These are phyloP conservation scores for Penicillium rolfsii DNA, from an alignment of 2,329 filamentous ascomycete genomes.

Conservation along the genomic window DNA sequence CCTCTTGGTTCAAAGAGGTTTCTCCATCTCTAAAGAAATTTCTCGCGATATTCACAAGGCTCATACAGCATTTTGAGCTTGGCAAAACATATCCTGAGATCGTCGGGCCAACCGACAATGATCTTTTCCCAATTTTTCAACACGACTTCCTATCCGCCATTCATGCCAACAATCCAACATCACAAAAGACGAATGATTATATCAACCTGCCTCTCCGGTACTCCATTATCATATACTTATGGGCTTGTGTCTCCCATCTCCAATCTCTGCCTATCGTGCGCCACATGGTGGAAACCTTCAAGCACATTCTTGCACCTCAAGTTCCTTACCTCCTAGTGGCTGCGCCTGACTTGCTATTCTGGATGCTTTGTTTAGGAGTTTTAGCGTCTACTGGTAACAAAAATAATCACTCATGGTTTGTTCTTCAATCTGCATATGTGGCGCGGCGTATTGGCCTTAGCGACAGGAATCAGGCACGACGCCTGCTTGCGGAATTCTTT, in stretches of 20 bases:
- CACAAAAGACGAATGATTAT: background rate
- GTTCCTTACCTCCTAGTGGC: background rate
- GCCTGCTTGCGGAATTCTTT: background rate
- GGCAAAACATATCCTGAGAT: background rate
- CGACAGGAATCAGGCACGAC: background rate
- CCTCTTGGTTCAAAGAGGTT: background rate
- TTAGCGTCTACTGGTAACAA: background rate
- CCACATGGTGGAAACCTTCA: conserved; percentile 1
- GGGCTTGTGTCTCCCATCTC: background rate
- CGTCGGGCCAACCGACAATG: background rate
- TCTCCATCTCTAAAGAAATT: background rate
- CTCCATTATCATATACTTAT: background rate
- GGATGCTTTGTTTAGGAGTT: background rate
- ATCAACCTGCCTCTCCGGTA: background rate
- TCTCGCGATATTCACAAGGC: background rate
- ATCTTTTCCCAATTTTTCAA: background rate
- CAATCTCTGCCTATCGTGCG: conserved; percentile 1
- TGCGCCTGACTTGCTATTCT: background rate
- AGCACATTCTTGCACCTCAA: background rate
- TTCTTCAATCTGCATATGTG: background rate
- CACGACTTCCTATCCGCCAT: background rate
- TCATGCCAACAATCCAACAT: background rate
- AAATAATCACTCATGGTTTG: background rate
- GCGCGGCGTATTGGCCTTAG: background rate
- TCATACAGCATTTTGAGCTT: background rate